phyloP scores from a whole-genome alignment of 805 yeast species.

The Schwanniomyces pseudopolymorphus region DNA sequence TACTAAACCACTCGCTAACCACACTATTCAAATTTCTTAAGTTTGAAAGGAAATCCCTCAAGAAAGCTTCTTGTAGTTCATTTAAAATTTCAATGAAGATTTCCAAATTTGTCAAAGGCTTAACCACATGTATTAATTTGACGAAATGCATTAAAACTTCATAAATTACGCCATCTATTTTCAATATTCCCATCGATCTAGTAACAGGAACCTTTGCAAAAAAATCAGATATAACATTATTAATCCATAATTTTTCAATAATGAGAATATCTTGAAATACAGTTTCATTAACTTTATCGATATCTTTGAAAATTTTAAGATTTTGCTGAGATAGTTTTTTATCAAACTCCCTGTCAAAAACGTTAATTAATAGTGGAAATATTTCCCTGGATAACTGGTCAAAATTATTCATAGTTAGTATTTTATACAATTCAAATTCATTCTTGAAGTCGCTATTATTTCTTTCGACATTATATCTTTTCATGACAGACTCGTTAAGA shows the following conservation, averaged over 20 bases:
- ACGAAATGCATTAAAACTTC: constrained; percentile 42
- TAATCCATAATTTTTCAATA: constrained; percentile 35
- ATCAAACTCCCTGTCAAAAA: constrained; percentile 34
- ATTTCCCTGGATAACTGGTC: constrained; percentile 31
- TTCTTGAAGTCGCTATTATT: constrained; percentile 12
- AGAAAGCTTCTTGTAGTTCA: constrained; percentile 36
- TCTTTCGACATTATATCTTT: constrained; percentile 33
- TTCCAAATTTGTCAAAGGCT: constrained; percentile 38
- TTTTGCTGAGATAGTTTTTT: constrained; percentile 37
- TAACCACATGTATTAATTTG: constrained; percentile 35
- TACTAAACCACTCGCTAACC: constrained; percentile 17
- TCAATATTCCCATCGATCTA: constrained; percentile 8
- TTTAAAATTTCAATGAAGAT: constrained; percentile 36
- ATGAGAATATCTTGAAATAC: constrained; percentile 40
- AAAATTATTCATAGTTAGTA: constrained; percentile 44
- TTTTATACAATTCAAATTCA: constrained; percentile 32
- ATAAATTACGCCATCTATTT: constrained; percentile 40
- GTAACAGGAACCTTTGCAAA: constrained; percentile 12
- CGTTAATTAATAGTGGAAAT: constrained; percentile 30
- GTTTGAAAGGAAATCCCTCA: constrained; percentile 32
- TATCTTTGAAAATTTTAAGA: constrained; percentile 39
- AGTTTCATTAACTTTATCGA: constrained; percentile 39
- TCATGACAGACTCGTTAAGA: constrained; percentile 41
- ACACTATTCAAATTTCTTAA: constrained; percentile 18
- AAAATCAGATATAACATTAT: constrained; percentile 25